Evolutionary conservation across 495 filamentous ascomycete genomes (phyloP), one percentile per base, ranked within the genome.

Genomic region (Penicillium daleae): DNA sequence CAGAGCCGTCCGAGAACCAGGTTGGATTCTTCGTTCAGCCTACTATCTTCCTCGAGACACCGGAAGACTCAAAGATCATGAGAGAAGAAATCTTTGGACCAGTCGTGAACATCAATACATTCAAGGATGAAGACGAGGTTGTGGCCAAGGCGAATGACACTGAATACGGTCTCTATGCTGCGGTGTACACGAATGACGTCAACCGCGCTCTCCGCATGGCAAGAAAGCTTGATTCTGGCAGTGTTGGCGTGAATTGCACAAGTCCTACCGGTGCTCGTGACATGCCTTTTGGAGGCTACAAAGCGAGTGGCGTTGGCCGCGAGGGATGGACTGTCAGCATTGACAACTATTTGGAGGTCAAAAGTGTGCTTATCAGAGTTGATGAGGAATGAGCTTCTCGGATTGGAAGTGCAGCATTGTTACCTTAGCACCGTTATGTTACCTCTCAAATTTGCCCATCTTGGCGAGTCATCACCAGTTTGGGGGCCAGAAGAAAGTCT

Each of bases 181-280:
- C 72, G 4, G 69, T 85, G 2, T 85, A 82, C 64, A 85, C 83
- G 1, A 68, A 74, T 22, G 77, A 83, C 62, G 71, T 83, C 29
- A 78, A 75, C 24, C 75, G 81, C 7, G 81, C 81, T 3, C 56
- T 83, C 40, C 73, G 83, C 2, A 66, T 85, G 40, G 76, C 83
- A 4, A 73, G 73, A 26, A 70, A 77, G 19, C 59, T 87, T 31
- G 82, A 86, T 32, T 66, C 72, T 12, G 84, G 84, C 0, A 81
- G 69, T 56, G 83, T 87, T 1, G 79, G 77, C n/a, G 75, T 87
- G 37, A 87, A 87, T 60, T 81, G 79, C 46, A 74, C 75, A 0
- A 74, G 74, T 24, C 68, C 67, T 15, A 75, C 73, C 3, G 69
- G 66, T 13, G 75, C 74, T 19, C n/a, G 2, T 1, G 75, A 74